These are phyloP conservation scores for Trichophyton mentagrophytes DNA, from an alignment of 2,329 filamentous ascomycete genomes.

Conservation along the genomic window DNA sequence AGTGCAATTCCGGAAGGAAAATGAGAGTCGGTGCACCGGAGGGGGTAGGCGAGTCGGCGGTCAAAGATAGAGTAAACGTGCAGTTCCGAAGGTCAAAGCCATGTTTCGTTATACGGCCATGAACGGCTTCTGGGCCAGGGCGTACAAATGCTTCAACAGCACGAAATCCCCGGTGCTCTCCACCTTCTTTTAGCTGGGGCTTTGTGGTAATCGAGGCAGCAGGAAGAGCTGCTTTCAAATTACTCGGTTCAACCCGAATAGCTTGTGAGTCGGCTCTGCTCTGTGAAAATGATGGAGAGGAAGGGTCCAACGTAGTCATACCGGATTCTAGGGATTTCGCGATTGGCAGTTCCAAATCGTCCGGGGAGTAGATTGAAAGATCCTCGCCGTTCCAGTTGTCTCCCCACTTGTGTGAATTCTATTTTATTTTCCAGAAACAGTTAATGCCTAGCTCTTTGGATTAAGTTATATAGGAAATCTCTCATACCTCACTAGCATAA, in stretches of 20 bases:
- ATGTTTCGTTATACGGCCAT: constrained; percentile 57
- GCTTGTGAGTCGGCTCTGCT: constrained; percentile 34
- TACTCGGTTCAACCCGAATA: constrained; percentile 54
- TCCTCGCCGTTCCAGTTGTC: constrained; percentile 98
- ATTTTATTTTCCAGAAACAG: constrained; percentile 21
- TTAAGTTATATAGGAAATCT: neutral
- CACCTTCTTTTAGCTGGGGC: constrained; percentile 42
- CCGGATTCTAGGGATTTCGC: constrained; percentile 27
- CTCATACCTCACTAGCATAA: constrained; percentile 57
- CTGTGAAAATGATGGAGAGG: constrained; percentile 43
- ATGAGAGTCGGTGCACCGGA: constrained; percentile 64
- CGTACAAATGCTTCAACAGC: constrained; percentile 89
- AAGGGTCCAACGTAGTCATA: constrained; percentile 23
- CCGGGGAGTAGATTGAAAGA: constrained; percentile 72
- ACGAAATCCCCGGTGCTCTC: constrained; percentile 60
- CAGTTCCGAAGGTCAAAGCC: constrained; percentile 74
- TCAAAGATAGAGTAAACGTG: constrained; percentile 60
- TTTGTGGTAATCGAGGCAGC: constrained; percentile 45
- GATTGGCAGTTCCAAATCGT: constrained; percentile 53
- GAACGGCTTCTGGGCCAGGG: constrained; percentile 63
- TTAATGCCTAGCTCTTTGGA: constrained; percentile 13
- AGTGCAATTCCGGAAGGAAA: constrained; percentile 85
- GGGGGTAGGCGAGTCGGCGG: constrained; percentile 45
- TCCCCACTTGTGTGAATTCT: constrained; percentile 75
- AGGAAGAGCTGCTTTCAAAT: constrained; percentile 59